Evolutionary conservation across 345 rosid genomes (phyloP).

Genomic region (Conringia planisiliqua): DNA sequence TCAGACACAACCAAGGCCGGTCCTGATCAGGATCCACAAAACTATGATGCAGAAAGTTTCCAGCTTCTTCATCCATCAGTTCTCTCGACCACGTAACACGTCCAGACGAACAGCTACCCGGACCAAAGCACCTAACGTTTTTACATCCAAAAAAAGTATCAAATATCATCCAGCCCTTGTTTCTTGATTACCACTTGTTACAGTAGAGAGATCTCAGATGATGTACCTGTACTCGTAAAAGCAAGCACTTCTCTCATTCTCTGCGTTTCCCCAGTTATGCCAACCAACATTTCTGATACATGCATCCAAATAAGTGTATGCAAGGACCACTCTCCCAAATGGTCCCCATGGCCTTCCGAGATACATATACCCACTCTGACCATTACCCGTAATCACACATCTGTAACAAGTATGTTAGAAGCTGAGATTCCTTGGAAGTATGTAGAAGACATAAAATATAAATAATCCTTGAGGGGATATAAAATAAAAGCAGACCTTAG

Average conservation of each 20-base stretch:
- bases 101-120: slow-evolving; percentile 69
- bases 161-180: neutral
- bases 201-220: neutral
- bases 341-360: slow-evolving; percentile 99
- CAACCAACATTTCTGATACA: slow-evolving; percentile 72
- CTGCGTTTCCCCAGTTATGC: slow-evolving; percentile 88
- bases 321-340: slow-evolving; percentile 87
- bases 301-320: slow-evolving; percentile 76
- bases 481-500: slow-evolving; percentile 47
- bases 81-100: slow-evolving; percentile 85
- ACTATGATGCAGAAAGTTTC: slow-evolving; percentile 63
- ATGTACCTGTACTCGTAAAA: slow-evolving; percentile 86
- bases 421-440: neutral
- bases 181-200: neutral
- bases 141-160: neutral
- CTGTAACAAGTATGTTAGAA: slow-evolving; percentile 37
- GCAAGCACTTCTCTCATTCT: slow-evolving; percentile 93
- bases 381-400: slow-evolving; percentile 89
- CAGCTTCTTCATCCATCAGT: slow-evolving; percentile 85
- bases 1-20: slow-evolving; percentile 77
- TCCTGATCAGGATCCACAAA: slow-evolving; percentile 76
- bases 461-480: neutral
- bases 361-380: slow-evolving; percentile 53
- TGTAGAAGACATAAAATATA: neutral
- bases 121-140: slow-evolving; percentile 72